Evolutionary conservation across 805 yeast genomes (phyloP).

Genomic region (Nakazawaea siamensis): DNA sequence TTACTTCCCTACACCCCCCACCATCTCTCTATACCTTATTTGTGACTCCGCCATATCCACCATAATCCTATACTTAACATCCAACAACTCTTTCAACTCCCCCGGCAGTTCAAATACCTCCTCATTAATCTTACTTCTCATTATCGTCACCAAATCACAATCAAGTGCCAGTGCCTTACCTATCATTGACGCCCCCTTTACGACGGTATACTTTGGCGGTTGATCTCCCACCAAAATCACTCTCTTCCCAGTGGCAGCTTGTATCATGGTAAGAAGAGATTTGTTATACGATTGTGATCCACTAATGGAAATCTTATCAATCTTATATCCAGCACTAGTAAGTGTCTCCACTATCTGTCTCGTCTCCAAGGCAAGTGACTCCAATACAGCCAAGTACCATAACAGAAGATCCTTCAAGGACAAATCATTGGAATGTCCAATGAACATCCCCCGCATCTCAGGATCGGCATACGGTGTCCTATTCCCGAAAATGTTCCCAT

Average conservation of each 20-base stretch:
- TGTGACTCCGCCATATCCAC: slow-evolving; percentile 28
- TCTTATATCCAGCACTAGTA: slow-evolving; percentile 12
- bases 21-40: slow-evolving; percentile 18
- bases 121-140: slow-evolving; percentile 11
- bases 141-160: slow-evolving; percentile 11
- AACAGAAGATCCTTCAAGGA: slow-evolving; percentile 26
- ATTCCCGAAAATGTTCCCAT: slow-evolving; percentile 53
- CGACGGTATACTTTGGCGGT: slow-evolving; percentile 19
- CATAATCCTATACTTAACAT: slow-evolving; percentile 19
- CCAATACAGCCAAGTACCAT: slow-evolving; percentile 37
- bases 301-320: slow-evolving; percentile 30
- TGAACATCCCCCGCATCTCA: slow-evolving; percentile 36
- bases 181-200: slow-evolving; percentile 20
- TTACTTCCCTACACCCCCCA: slow-evolving; percentile 13
- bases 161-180: slow-evolving; percentile 13
- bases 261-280: slow-evolving; percentile 27
- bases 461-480: slow-evolving; percentile 49
- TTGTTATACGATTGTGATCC: slow-evolving; percentile 48
- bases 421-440: slow-evolving; percentile 36
- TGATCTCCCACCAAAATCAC: slow-evolving; percentile 8
- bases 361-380: slow-evolving; percentile 45
- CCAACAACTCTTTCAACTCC: slow-evolving; percentile 16
- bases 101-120: slow-evolving; percentile 18
- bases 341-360: slow-evolving; percentile 29
- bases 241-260: slow-evolving; percentile 15